phyloP scores from a whole-genome alignment of 2,329 filamentous ascomycete genomes.

The Penicillium sp. region DNA sequence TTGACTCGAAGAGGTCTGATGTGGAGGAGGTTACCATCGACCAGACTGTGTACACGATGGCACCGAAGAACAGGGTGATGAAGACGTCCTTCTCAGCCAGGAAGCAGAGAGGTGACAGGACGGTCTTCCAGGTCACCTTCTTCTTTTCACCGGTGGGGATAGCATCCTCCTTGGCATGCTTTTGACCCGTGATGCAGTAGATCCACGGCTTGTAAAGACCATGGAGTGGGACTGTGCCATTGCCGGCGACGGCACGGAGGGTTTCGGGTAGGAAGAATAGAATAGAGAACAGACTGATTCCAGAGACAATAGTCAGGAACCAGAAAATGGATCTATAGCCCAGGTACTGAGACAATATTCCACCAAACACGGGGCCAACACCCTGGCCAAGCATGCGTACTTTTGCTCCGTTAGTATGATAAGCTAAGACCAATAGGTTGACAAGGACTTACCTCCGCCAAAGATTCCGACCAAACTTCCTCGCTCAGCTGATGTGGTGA shows the following conservation, averaged over 20 bases:
- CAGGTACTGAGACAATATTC: conserved; percentile 33
- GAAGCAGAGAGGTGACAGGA: conserved; percentile 40
- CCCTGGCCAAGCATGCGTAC: conserved; percentile 45
- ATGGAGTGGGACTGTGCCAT: conserved; percentile 38
- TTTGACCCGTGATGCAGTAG: conserved; percentile 26
- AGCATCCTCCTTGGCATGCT: conserved; percentile 14
- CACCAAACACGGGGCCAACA: conserved; percentile 45
- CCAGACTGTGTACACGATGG: conserved; percentile 47
- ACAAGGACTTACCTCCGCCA: conserved; percentile 31
- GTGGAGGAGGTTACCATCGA: conserved; percentile 49
- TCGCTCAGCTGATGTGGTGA: conserved; percentile 36
- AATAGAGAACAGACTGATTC: conserved; percentile 37
- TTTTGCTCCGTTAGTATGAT: conserved; percentile 9
- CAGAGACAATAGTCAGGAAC: conserved; percentile 39
- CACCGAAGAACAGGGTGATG: conserved; percentile 43
- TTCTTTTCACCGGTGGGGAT: conserved; percentile 12
- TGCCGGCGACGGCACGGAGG: conserved; percentile 44
- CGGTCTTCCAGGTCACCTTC: conserved; percentile 32
- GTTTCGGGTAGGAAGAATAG: conserved; percentile 47
- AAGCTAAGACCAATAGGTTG: background rate
- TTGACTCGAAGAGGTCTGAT: conserved; percentile 34
- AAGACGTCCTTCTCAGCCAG: conserved; percentile 48
- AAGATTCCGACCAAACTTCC: conserved; percentile 40
- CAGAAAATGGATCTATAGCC: conserved; percentile 42
- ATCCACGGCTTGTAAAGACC: conserved; percentile 43